Base-by-base conservation (phyloP, 73 alveolate species). In the Paramecium tetraurelia region DNA sequence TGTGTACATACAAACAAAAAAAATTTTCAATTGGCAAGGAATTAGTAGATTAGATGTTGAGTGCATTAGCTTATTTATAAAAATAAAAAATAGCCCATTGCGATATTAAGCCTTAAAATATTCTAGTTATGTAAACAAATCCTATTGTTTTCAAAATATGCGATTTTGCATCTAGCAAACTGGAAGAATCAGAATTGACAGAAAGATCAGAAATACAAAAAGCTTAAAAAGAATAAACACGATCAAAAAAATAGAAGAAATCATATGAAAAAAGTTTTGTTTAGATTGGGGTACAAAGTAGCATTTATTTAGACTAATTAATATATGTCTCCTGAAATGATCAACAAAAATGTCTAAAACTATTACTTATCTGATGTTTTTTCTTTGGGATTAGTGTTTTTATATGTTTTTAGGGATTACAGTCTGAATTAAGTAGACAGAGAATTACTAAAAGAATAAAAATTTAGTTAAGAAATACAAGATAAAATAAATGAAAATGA, bases 241-340 rank as follows among this genome's bases (percentile, higher is more conserved):
- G 48, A 40, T 5, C 48, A 6, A 40, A 40, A 40, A 7, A 12
- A 8, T 40, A 10, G 16, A 40, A 40, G 16, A 40, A 40, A 40
- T 40, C n/a, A 40, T 7, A 5, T 40, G 10, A 40, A 40, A 40
- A 40, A 40, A 40, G 2, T 0, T 40, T 40, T 7, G 12, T 40
- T 40, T 20, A 31, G 46, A 20, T 27, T 36, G 86, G 57, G 63
- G 86, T 33, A 72, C 0, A 5, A 36, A 0, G 1, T 40, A 18
- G n/a, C 10, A 5, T 35, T 7, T 33, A 27, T 72, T 31, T 72
- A 72, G 86, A 72, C 86, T 31, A 33, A n/a, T 21, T 10, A 35
- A 35, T 72, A 72, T 40, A 72, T 72, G 86, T 72, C 86, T 5
- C 86, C 86, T 5, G 86, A 72, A 38, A 72, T 72, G 86, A 7